These are phyloP conservation scores for Flaveria sonorensis DNA, from an alignment of 129 eudicot species.

Conservation along the genomic window DNA sequence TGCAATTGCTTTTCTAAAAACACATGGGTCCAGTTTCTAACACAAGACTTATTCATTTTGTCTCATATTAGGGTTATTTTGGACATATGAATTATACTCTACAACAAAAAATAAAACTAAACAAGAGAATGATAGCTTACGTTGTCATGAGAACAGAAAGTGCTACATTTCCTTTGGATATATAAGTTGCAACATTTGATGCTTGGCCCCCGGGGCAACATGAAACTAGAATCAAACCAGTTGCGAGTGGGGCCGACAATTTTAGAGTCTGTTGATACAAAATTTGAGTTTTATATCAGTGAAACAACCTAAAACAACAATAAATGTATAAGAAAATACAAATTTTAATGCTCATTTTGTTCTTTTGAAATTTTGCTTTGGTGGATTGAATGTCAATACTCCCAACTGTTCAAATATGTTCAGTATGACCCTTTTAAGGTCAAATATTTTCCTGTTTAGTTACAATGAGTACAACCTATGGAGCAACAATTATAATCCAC, in stretches of 20 bases:
- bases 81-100: background rate
- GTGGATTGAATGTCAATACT: background rate
- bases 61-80: background rate
- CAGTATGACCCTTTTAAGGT: conserved; percentile 2
- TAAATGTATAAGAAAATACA: background rate
- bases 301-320: background rate
- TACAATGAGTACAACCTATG: background rate
- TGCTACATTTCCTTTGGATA: conserved; percentile 97
- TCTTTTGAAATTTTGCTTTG: background rate
- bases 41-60: background rate
- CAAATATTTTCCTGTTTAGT: background rate
- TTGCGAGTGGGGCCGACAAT: conserved; percentile 93
- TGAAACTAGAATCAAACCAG: conserved; percentile 96
- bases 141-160: conserved; percentile 99
- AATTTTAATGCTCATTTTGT: no score
- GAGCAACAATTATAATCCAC: conserved; percentile 6
- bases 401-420: background rate
- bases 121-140: conserved; percentile 49
- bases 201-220: conserved; percentile 99
- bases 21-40: background rate
- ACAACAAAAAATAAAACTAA: background rate
- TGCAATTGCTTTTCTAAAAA: background rate
- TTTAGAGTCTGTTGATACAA: conserved; percentile 63
- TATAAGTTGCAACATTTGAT: conserved; percentile 96
- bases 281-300: conserved; percentile 12